Base-by-base conservation (phyloP, 2,329 filamentous ascomycete species). In the Madurella mycetomatis region DNA sequence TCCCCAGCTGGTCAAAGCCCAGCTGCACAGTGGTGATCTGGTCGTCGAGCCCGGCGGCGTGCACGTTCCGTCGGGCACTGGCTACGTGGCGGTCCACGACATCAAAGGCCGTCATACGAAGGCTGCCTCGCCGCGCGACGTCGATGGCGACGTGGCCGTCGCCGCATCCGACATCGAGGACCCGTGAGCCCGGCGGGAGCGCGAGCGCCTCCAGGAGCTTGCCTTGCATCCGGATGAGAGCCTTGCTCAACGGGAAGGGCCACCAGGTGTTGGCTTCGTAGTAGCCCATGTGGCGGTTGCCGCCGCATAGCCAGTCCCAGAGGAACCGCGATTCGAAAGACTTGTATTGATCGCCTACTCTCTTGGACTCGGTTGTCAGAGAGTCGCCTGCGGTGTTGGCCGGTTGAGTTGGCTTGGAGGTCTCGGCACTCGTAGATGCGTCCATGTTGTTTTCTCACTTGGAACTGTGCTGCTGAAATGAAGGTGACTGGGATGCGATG, bases 101-200 rank as follows among this genome's bases (percentile, higher is more conserved):
- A 61, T 81, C 78, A 51, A 82, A 77, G 9, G 62, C 76, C 13
- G 70, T 66, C 4, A 81, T 66, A 5, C 66, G 65, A 43, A 74
- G 62, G 8, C 72, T 68, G 43, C 65, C 58, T 15, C 66, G 67
- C 17, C 64, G 57, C 7, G 75, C 78, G 67, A 81, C 67, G 62
- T 70, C 69, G 8, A 76, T 66, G 2, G 78, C 76, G n/a, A 81
- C 77, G 55, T 75, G 69, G 13, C 73, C 78, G 4, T 72, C 69
- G 1, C 78, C 78, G 56, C 74, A 76, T 15, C 77, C 76, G 1
- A 76, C 77, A 58, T 81, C 78, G 4, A 81, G 68, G 3, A 80
- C 70, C 18, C 62, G 63, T 0, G 74, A 65, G 11, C 73, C 74
- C 2, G 65, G 50, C 4, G 66, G 62, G 2, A 76, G 65, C 15